Evolutionary conservation across 83 land plant species (phyloP), one percentile per base, ranked within the genome.

Genomic region (Thuja plicata): DNA sequence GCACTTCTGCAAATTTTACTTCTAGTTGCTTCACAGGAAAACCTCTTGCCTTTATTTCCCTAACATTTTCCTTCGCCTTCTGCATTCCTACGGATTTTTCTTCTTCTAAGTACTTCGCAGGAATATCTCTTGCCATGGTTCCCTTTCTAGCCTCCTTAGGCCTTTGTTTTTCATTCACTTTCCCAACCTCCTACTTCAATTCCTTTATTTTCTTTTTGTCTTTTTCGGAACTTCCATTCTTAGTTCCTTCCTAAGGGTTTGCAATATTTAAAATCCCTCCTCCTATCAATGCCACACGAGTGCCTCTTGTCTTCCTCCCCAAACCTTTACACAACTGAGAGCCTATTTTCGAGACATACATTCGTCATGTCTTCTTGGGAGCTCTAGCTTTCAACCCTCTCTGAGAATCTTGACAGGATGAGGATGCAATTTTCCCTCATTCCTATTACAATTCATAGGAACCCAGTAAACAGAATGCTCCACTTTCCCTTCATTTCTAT

Each of bases 1-100:
- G 24, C 10, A 66, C 1, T 45, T 30, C 19, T 62, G 24, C 10
- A 66, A 19, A 70, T 83, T 71, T 5, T 8, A 9, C 9, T 48
- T 48, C 10, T 48, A 48, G 52, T 10, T 48, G 52, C 52, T 48
- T 48, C 52, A 48, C 52, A 62, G 93, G 93, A 73, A 90, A 8
- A 89, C 15, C 66, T 77, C 34, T 15, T 79, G 40, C 21, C 50
- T 88, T 48, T 1, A 48, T 10, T 24, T 55, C 84, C n/a, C 27
- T 15, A n/a, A 74, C 70, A 8, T 86, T 87, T 9, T 89, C 48
- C 50, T 46, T 35, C 84, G 37, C 17, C 1, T 45, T 30, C 19
- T 77, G 32, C 52, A 48, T 10, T 9, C 10, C 52, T 35, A 45
- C 8, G 55, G 24, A 4, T 27, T 90, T 81, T 34, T 86, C 10